Evolutionary conservation across 2,329 filamentous ascomycete species (phyloP), one percentile per base, ranked within the genome.

Genomic region (Amauroascus verrucosus): DNA sequence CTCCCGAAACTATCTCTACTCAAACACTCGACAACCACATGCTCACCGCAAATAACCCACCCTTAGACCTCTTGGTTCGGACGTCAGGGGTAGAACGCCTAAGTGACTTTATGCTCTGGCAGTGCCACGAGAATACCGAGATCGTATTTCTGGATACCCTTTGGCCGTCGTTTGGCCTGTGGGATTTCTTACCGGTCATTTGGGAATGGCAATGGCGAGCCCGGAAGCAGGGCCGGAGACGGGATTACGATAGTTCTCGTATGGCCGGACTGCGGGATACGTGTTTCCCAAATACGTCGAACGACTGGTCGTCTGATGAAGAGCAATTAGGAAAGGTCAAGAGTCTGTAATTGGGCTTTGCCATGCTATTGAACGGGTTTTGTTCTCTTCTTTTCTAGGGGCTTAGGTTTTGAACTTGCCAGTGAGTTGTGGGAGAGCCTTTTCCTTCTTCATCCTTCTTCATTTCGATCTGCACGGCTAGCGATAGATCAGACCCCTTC

Each of bases 51-150:
- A 81, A 82, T 51, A 84, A 86, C 57, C 93, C 93, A 14, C 93
- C 93, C 0, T 74, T 97, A 40, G 93, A 98, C 65, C 78, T 98
- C 11, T 83, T 98, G 52, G 79, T 98, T 48, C 82, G 93, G 48
- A 98, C 93, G 3, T 96, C 89, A 58, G 91, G 90, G 26, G 93
- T 98, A 13, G 85, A 90, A 68, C 80, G 93, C 47, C 75, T 98
- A 55, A 96, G 89, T 65, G 93, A 98, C 67, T 98, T 97, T 63
- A 93, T 98, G 90, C 82, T 98, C 32, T 98, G 93, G 93, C 93
- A 98, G 70, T 93, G 88, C 63, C 90, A 97, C 65, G 82, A 95
- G 65, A 78, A 91, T 58, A 96, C 93, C 0, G 86, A 95, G 56
- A 85, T 98, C 59, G 88, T 94, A 56, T 98, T 97, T 66, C 72